Conservation (phyloP, 441 rosid species). For the Breynia disticha region DNA sequence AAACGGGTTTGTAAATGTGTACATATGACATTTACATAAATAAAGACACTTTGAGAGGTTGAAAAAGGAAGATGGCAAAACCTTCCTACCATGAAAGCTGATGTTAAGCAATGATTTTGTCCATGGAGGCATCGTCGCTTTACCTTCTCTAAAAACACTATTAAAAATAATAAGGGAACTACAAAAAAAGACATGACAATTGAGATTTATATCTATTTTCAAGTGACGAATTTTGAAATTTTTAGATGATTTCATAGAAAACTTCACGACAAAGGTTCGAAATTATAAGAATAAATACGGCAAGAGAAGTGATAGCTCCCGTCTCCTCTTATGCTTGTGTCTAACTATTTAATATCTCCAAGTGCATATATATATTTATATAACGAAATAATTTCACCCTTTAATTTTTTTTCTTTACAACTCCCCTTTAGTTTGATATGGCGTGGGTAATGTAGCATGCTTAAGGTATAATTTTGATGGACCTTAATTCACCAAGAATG, state of each 20-base stretch:
- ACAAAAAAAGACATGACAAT: neutral
- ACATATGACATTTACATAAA: too few relatives aligned
- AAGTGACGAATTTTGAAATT: too few relatives aligned
- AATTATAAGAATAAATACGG: too few relatives aligned
- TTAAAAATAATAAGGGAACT: neutral
- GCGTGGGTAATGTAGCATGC: conserved; percentile 18
- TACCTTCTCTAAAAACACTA: conserved; percentile 7
- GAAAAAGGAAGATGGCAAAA: conserved; percentile 17
- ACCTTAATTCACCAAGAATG: conserved; percentile 9
- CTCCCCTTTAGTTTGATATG: neutral
- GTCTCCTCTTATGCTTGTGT: too few relatives aligned
- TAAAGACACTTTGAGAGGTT: conserved; percentile 19
- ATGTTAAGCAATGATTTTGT: conserved; percentile 42
- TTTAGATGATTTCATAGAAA: too few relatives aligned
- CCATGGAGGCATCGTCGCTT: conserved; percentile 17
- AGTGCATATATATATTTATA: too few relatives aligned
- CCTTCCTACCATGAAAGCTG: conserved; percentile 28
- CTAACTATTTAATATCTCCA: too few relatives aligned
- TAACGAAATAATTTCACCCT: neutral
- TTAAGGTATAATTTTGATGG: conserved; percentile 20
- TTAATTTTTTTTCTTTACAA: neutral
- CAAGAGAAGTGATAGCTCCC: too few relatives aligned
- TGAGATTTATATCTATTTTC: neutral
- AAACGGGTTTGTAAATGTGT: too few relatives aligned
- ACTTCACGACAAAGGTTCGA: too few relatives aligned